Evolutionary conservation across 2,329 filamentous ascomycete species (phyloP), one percentile per base, ranked within the genome.

Genomic region (Phialophora verrucosa): DNA sequence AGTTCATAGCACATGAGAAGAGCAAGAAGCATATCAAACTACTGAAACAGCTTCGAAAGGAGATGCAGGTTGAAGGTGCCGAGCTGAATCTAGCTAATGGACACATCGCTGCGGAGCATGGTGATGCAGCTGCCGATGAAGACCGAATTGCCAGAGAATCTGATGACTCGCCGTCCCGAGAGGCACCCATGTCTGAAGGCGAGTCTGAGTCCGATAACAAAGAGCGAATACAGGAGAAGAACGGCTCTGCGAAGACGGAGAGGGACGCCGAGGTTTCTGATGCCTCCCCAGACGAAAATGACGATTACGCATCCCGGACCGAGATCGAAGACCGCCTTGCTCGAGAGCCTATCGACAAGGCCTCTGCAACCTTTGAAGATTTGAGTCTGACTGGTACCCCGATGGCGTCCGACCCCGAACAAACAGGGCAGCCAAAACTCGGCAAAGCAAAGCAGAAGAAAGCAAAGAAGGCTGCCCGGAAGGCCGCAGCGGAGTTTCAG

Each of bases 1-100:
- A 98, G 75, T 93, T 91, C 67, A 89, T 96, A 74, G 90, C 91
- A 2, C 95, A 99, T 74, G 93, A 97, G 80, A 92, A 90, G 80
- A 98, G 94, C 83, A 99, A 97, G 78, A 99, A 98, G 79, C 95
- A 99, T 74, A 79, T 89, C 68, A 98, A 97, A 76, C 90, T 92
- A 2, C 85, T 97, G 6, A 89, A 93, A 71, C 87, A 93, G 67
- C 79, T 99, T 47, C 88, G 88, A 73, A 85, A 87, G 73, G 89
- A 95, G 76, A 96, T 99, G 93, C 87, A 85, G 72, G 88, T 89
- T 72, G 91, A 99, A 74, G 90, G 93, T 73, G 82, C 83, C 55
- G 83, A 88, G 11, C 56, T 71, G 11, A 47, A 71, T 32, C 57
- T 70, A 12, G 59, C 66, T n/a, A 57, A 31, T 25, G 65, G 65